phyloP scores from a whole-genome alignment of 768 basidiomycete species.

The Cyclocybe cylindracea region DNA sequence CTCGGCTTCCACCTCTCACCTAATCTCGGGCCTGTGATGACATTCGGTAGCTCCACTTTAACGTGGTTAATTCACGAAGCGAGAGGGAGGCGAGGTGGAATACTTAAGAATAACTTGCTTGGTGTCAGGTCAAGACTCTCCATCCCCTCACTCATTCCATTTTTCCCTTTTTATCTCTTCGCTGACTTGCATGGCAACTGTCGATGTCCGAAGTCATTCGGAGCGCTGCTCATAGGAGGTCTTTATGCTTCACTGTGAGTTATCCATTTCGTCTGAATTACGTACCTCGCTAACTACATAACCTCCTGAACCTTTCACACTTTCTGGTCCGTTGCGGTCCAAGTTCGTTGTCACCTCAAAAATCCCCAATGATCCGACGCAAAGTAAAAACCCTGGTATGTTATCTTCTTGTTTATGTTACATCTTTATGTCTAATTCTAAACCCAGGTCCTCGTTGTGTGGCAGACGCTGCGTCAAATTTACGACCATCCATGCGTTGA shows the following conservation, averaged over 20 bases:
- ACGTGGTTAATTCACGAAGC: too few species aligned
- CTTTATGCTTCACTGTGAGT: constrained; percentile 37
- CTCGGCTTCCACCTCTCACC: too few species aligned
- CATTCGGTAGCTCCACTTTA: too few species aligned
- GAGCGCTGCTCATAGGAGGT: constrained; percentile 39
- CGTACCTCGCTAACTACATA: too few species aligned
- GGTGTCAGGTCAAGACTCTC: too few species aligned
- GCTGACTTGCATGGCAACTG: background rate
- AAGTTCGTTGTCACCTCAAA: constrained; percentile 33
- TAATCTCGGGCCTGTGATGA: too few species aligned
- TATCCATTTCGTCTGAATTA: background rate
- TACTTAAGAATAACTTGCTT: too few species aligned
- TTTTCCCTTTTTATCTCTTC: too few species aligned
- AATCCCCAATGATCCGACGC: constrained; percentile 26
- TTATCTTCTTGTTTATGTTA: background rate
- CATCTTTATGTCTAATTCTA: background rate
- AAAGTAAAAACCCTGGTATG: constrained; percentile 31
- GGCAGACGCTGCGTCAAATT: constrained; percentile 19
- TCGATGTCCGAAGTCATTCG: constrained; percentile 32
- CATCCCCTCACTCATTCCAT: too few species aligned
- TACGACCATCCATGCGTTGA: background rate
- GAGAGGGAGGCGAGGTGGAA: too few species aligned
- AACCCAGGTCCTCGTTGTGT: constrained; percentile 31
- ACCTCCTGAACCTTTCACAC: constrained; percentile 13
- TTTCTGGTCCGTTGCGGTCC: constrained; percentile 36